Percentiles rank a stretch among this genome's conserved stretches.
Conservation (phyloP, 1,284 basidiomycete species). For the Pyrrhoderma lamaoense region DNA sequence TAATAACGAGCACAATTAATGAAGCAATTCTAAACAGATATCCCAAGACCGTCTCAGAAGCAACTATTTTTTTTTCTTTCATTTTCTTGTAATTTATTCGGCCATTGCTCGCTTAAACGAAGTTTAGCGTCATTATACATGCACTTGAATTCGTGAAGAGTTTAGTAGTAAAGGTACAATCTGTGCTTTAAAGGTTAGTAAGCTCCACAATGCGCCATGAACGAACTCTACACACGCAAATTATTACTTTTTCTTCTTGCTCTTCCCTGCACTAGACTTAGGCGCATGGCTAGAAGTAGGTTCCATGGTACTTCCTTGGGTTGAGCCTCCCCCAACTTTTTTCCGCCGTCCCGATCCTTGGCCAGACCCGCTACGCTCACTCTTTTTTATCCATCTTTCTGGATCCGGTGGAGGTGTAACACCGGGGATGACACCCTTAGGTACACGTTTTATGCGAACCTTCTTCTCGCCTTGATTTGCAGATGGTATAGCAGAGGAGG, state of each 20-base stretch:
- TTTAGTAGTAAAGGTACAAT: too few species aligned
- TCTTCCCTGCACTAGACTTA: conserved; percentile 36
- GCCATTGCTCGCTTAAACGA: too few species aligned
- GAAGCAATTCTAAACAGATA: too few species aligned
- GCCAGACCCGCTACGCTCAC: conserved; percentile 53
- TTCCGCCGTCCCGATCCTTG: conserved; percentile 34
- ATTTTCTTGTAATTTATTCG: too few species aligned
- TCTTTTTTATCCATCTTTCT: conserved; percentile 79
- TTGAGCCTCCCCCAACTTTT: conserved; percentile 40
- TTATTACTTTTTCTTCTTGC: conserved; percentile 31
- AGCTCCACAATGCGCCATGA: not conserved
- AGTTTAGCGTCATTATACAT: too few species aligned
- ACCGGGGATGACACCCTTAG: conserved; percentile 62
- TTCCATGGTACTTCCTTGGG: conserved; percentile 46
- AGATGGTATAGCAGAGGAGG: conserved; percentile 28
- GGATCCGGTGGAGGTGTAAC: conserved; percentile 73
- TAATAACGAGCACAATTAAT: too few species aligned
- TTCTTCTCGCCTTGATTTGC: conserved; percentile 37
- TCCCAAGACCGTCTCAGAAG: too few species aligned
- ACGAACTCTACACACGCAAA: not conserved
- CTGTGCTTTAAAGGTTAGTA: too few species aligned
- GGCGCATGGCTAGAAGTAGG: conserved; percentile 26
- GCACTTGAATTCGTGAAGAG: too few species aligned
- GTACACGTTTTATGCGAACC: conserved; percentile 58
- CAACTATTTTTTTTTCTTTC: too few species aligned